Evolutionary conservation across 768 basidiomycete species (phyloP), one percentile per base, ranked within the genome.

Genomic region (Cubamyces sp.): DNA sequence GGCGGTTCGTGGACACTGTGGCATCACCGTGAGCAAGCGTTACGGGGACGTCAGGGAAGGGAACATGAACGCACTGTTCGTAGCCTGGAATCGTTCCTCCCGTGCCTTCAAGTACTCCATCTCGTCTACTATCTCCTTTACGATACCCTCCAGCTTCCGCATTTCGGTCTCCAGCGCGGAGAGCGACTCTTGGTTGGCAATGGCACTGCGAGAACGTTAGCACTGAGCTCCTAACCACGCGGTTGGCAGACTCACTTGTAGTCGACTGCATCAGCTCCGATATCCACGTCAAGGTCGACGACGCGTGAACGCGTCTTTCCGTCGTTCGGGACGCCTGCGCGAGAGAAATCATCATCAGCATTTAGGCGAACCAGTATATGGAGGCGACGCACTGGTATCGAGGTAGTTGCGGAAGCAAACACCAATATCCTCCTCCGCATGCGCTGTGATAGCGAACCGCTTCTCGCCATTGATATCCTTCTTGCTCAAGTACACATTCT

Each of bases 251-350:
- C 90, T 65, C 70, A 96, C 95, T 99, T 98, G 83, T 98, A 98
- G 77, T 99, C 97, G 40, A 98, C 90, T 1, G 97, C 97, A 70
- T 98, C 96, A 14, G 96, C 96, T 37, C 97, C 97, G 74, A 99
- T 96, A 71, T 99, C 97, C 40, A 98, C 85, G 71, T 99, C 97
- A 60, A 98, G 78, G 79, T 99, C 96, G 63, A 99, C 75, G 42
- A 91, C 84, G 16, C 94, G 84, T 42, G 79, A 75, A 66, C 85
- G 77, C 57, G 83, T 82, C 34, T 75, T 70, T 3, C 78, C 79
- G 54, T 87, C 76, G 25, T 81, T 79, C 48, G 72, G 70, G 19
- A 82, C 74, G 19, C 80, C 87, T 87, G 59, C 9, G n/a, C 57
- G 40, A 15, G 28, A 49, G 11, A 1, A 28, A 12, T 1, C 3